These are phyloP conservation scores for Passalora sequoiae DNA, from an alignment of 2,329 filamentous ascomycete genomes.

Conservation along the genomic window DNA sequence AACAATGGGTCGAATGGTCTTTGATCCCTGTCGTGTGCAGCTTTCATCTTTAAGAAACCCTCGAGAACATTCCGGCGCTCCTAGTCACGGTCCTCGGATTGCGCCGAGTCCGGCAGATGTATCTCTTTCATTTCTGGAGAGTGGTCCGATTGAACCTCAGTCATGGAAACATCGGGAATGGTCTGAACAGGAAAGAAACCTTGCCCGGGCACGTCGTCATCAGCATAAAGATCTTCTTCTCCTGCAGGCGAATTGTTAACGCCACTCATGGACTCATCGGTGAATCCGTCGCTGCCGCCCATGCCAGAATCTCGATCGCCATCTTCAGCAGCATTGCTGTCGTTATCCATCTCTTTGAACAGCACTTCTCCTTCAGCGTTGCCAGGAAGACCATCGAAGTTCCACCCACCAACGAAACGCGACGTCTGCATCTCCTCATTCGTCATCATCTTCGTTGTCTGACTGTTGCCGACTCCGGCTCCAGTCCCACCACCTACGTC, in stretches of 20 bases:
- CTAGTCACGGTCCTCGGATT: too few species aligned
- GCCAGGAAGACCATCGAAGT: not conserved
- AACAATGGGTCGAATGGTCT: too few species aligned
- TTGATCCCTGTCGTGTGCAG: too few species aligned
- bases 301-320: not conserved
- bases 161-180: too few species aligned
- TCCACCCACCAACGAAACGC: not conserved
- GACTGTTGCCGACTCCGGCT: conserved; percentile 25
- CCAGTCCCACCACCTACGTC: conserved; percentile 22
- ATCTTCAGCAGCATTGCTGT: not conserved
- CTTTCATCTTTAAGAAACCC: too few species aligned
- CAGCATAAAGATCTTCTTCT: too few species aligned
- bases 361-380: not conserved
- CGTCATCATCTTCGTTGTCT: conserved; percentile 24
- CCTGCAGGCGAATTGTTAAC: conserved; percentile 1
- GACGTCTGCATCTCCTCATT: conserved; percentile 2
- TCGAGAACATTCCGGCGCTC: too few species aligned
- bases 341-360: not conserved
- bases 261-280: not conserved
- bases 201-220: too few species aligned
- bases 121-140: too few species aligned
- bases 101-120: too few species aligned
- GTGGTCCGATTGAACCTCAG: too few species aligned
- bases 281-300: not conserved
- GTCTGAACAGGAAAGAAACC: too few species aligned